Conservation (phyloP, 2,329 filamentous ascomycete genomes). For the Paraphaeosphaeria sporulosa region DNA sequence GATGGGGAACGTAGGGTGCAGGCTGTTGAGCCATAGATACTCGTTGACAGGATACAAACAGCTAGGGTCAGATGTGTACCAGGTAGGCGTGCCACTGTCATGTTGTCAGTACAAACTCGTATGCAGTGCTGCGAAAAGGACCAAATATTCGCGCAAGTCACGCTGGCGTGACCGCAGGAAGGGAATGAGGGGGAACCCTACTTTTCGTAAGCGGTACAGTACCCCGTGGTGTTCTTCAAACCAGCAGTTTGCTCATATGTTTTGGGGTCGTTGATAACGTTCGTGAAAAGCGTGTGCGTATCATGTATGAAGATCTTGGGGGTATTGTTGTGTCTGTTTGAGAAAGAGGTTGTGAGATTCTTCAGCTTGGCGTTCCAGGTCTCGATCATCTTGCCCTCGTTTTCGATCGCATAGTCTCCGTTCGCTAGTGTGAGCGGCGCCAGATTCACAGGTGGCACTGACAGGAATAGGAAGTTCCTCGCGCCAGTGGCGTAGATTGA, state of each 20-base stretch:
- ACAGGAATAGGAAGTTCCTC: slow-evolving; percentile 59
- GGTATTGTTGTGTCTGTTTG: slow-evolving; percentile 45
- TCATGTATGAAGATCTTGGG: slow-evolving; percentile 63
- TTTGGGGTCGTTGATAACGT: slow-evolving; percentile 62
- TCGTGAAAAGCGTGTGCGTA: slow-evolving; percentile 59
- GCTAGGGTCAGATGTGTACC: slow-evolving; percentile 49
- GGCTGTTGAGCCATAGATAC: slow-evolving; percentile 70
- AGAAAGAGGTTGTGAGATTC: slow-evolving; percentile 53
- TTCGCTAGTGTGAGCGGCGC: slow-evolving; percentile 58
- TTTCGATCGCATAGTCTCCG: slow-evolving; percentile 38
- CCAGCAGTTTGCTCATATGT: slow-evolving; percentile 59
- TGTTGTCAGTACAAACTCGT: slow-evolving; percentile 16
- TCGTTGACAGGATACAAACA: slow-evolving; percentile 66
- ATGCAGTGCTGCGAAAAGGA: neutral
- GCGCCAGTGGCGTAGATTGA: slow-evolving; percentile 56
- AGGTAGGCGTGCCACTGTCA: slow-evolving; percentile 46
- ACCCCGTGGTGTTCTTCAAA: slow-evolving; percentile 64
- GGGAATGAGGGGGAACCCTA: slow-evolving; percentile 25
- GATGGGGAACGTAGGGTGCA: slow-evolving; percentile 71
- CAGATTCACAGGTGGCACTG: slow-evolving; percentile 59
- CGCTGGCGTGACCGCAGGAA: too few relatives aligned
- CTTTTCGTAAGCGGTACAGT: slow-evolving; percentile 63
- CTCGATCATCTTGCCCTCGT: slow-evolving; percentile 54
- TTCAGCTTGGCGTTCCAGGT: slow-evolving; percentile 61
- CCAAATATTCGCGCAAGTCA: neutral